Evolutionary conservation across 1,284 basidiomycete genomes (phyloP), one percentile per base, ranked within the genome.

Genomic region (Veloporphyrellus conicus): DNA sequence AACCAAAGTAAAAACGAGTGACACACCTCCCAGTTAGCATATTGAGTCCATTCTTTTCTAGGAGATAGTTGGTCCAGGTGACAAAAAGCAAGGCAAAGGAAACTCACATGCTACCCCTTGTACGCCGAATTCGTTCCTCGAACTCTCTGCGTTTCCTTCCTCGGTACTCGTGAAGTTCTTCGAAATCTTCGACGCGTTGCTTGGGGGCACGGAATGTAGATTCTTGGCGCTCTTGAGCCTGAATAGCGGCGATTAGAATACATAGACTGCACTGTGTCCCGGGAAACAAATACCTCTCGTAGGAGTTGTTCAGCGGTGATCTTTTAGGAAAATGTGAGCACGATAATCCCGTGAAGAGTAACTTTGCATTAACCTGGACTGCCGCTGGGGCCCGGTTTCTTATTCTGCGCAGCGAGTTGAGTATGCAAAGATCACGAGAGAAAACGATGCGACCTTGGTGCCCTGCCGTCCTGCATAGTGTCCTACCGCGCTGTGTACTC

Each of bases 281-380:
- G 36, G 23, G 32, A 35, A 25, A 47, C 5, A 18, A 39, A 67
- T 64, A 87, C 90, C 75, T 99, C 96, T 61, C 96, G 87, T 14
- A 99, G 77, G 36, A 99, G 84, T 73, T 99, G 95, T 71, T 98
- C 95, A 25, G 95, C 92, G 45, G 94, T 96, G 72, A 98, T 95
- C 88, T 93, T 68, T 35, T 29, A 48, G 25, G 41, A 57, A 43
- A 45, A 38, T 34, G 43, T 63, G 35, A 54, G 54, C 43, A 49
- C 43, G 46, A 35, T 19, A 19, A 4, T 28, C 15, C 16, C 1
- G 23, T 41, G 12, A 20, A 8, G 20, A 43, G 19, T 15, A 27
- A 43, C 14, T 47, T 49, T 40, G 39, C 20, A 25, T 67, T 72
- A 49, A 87, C 89, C 70, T 96, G 93, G 54, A 97, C 77, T 47